Evolutionary conservation across 1,284 basidiomycete species (phyloP), one percentile per base, ranked within the genome.

Genomic region (Trichosporon asahii): DNA sequence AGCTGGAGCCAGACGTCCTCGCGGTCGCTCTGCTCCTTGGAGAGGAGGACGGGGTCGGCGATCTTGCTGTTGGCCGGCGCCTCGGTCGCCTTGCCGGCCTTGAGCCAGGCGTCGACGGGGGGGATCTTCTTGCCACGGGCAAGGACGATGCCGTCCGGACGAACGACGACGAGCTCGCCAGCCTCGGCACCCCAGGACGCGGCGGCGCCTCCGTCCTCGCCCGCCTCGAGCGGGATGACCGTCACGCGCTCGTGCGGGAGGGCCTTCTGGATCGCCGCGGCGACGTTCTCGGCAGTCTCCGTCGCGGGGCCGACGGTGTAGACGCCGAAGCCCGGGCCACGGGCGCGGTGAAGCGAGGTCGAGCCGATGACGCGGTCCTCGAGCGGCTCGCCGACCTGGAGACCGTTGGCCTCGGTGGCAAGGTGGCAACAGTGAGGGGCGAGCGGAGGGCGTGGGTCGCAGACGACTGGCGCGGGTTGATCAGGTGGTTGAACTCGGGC

Each of bases 401-500:
- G 61, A 9, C 68, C 68, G 15, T 35, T 9, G 1, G 49, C 29
- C 31, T 14, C 23, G 0, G 15, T n/a, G 0, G 63, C 27, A 14
- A 73, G 0, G 15, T n/a, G 0, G 63, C 27, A 14, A 73, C 66
- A 9, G 72, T 66, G 37, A 73, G 66, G 0, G 72, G 70, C 14
- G 72, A 73, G 23, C 72, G 66, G 3, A 71, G 68, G 5, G 72
- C 72, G 64, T 73, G 69, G 12, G 68, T 69, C 14, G 72, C 69
- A 15, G 63, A 66, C n/a, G 69, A 71, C 69, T 73, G 72, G 29
- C 72, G 72, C 1, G 72, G 72, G 66, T 73, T 67, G 67, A 73
- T 73, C 23, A 73, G 72, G 68, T 73, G 72, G 66, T 55, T 67
- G 57, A 69, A 73, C 68, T 71, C 69, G 55, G 72, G 72, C 27